Evolutionary conservation across 331 rosid species (phyloP).

Genomic region (Telfairia occidentalis): DNA sequence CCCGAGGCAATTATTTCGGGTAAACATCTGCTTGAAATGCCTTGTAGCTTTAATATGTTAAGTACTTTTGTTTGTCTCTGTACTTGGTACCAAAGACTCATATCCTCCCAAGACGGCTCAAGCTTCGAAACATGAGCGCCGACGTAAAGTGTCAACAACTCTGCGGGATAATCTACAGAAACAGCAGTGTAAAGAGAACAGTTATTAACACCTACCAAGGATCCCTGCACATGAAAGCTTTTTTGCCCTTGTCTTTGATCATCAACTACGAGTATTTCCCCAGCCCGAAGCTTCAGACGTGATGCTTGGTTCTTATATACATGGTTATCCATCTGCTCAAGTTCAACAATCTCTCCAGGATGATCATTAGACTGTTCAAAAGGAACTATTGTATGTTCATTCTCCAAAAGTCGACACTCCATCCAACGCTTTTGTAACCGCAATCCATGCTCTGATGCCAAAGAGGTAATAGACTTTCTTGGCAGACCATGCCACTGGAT

Average conservation of each 20-base stretch:
- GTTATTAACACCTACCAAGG: not conserved
- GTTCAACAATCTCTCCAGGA: conserved; percentile 9
- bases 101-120: conserved; percentile 16
- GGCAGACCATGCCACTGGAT: conserved; percentile 10
- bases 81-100: conserved; percentile 15
- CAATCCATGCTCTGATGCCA: conserved; percentile 11
- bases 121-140: conserved; percentile 9
- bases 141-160: conserved; percentile 2
- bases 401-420: not conserved
- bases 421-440: conserved; percentile 12
- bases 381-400: conserved; percentile 4
- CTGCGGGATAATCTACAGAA: conserved; percentile 2
- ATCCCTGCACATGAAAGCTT: conserved; percentile 9
- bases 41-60: conserved; percentile 8
- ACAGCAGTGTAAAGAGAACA: conserved; percentile 9
- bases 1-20: conserved; percentile 14
- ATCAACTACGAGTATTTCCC: conserved; percentile 3
- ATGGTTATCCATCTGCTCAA: not conserved
- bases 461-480: not conserved
- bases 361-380: not conserved
- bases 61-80: conserved; percentile 19
- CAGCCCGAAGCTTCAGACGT: conserved; percentile 1
- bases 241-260: conserved; percentile 14
- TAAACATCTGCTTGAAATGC: conserved; percentile 8
- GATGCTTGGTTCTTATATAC: not conserved